Evolutionary conservation across 176 grass and related monocot genomes (phyloP).

Genomic region (Cenchrus purpureus): DNA sequence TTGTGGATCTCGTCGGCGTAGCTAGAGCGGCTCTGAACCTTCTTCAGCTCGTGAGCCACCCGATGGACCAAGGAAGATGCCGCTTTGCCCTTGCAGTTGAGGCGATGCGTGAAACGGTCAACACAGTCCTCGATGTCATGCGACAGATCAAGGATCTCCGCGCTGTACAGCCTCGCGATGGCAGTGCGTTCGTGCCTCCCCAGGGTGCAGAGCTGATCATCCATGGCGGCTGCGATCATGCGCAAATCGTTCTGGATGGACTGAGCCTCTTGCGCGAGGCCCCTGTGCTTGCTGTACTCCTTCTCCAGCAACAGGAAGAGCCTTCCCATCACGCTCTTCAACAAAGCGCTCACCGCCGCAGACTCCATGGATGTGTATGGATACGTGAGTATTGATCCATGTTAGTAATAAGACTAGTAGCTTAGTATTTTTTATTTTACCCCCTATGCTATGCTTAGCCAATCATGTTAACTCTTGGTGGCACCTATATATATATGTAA

Average conservation of each 20-base stretch:
- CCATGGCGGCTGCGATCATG: constrained; percentile 50
- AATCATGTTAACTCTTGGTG: too few relatives aligned
- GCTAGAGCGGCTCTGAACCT: constrained; percentile 11
- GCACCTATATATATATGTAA: too few relatives aligned
- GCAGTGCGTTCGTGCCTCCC: background rate
- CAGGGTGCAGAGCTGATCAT: constrained; percentile 21
- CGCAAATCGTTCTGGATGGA: constrained; percentile 43
- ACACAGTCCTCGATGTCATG: constrained; percentile 49
- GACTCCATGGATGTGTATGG: constrained; percentile 34
- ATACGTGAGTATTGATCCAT: background rate
- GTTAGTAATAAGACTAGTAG: too few relatives aligned
- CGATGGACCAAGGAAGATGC: background rate
- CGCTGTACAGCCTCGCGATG: background rate
- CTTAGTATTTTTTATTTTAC: background rate
- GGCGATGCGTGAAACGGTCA: constrained; percentile 36
- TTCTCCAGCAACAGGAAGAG: constrained; percentile 43
- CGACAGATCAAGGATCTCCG: constrained; percentile 34
- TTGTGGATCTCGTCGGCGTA: constrained; percentile 38
- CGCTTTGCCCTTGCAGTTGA: constrained; percentile 31
- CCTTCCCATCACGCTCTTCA: constrained; percentile 36
- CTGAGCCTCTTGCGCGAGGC: background rate
- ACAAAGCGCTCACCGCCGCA: constrained; percentile 25
- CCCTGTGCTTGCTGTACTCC: constrained; percentile 46
- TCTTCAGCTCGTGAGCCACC: constrained; percentile 34
- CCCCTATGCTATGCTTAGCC: constrained; percentile 9